A percentile compares a stretch with the other conserved stretches of the same genome.
phyloP scores from a whole-genome alignment of 164 flowering plant species.

The Santalum album region DNA sequence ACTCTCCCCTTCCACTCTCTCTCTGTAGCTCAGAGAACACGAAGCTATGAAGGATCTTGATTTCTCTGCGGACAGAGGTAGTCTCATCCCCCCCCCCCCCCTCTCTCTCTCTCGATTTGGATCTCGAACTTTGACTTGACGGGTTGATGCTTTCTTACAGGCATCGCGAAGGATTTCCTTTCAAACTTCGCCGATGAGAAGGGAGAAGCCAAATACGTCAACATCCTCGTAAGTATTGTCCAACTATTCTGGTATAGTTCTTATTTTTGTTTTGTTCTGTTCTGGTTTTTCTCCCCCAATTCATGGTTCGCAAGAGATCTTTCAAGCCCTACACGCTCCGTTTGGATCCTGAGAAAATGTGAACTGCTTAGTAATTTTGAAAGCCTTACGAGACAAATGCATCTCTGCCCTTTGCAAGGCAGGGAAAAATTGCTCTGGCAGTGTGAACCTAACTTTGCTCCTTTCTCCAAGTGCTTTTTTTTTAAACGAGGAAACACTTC shows the following conservation, averaged over 20 bases:
- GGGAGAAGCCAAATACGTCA: slow-evolving; percentile 84
- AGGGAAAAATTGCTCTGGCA: too few species aligned
- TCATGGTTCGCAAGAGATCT: too few species aligned
- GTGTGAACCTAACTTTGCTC: too few species aligned
- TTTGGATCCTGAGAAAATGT: neutral
- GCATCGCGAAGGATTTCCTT: slow-evolving; percentile 68
- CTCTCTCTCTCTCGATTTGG: neutral
- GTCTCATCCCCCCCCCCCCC: neutral
- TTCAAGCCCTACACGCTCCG: neutral
- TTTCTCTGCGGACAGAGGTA: slow-evolving; percentile 51
- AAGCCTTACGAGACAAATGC: neutral
- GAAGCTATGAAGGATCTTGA: slow-evolving; percentile 43
- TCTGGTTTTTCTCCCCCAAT: too few species aligned
- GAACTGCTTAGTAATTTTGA: neutral
- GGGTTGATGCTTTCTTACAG: slow-evolving; percentile 21
- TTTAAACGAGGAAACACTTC: too few species aligned
- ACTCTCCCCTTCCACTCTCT: neutral
- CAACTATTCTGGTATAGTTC: neutral
- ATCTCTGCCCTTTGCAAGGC: neutral
- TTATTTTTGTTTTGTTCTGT: neutral
- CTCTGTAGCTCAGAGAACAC: neutral
- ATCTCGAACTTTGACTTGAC: neutral
- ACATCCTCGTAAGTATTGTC: slow-evolving; percentile 53
- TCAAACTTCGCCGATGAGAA: slow-evolving; percentile 57
- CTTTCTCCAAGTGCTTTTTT: too few species aligned